phyloP scores from a whole-genome alignment of 228 moss, liverwort and hornwort genomes.

The Sphagnum magellanicum region DNA sequence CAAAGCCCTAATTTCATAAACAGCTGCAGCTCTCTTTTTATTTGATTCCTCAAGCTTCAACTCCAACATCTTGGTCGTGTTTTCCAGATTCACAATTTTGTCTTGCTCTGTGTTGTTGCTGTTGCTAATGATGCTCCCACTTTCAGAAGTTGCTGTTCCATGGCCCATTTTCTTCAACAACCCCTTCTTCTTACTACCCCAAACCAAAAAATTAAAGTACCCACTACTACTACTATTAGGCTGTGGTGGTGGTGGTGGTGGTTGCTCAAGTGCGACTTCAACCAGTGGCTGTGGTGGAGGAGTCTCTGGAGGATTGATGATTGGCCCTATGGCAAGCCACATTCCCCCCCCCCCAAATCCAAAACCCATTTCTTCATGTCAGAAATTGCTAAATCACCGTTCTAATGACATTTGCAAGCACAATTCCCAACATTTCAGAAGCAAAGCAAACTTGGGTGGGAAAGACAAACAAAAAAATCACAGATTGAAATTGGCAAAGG shows the following conservation, averaged over 20 bases:
- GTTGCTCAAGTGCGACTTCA: conserved; percentile 12
- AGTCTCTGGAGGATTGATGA: conserved; percentile 15
- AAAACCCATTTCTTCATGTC: neutral
- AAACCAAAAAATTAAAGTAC: conserved; percentile 20
- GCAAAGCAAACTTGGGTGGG: too few relatives aligned
- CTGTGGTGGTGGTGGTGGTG: conserved; percentile 7
- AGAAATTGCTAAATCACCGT: neutral
- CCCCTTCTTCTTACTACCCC: conserved; percentile 26
- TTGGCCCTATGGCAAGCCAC: conserved; percentile 13
- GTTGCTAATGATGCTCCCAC: neutral
- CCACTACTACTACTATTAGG: conserved; percentile 1
- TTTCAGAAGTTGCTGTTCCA: conserved; percentile 17
- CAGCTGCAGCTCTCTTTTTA: conserved; percentile 19
- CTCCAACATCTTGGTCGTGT: conserved; percentile 27
- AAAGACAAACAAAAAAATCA: too few relatives aligned
- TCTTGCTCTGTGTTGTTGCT: conserved; percentile 18
- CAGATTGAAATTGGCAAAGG: too few relatives aligned
- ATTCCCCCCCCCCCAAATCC: neutral
- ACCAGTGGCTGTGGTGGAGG: conserved; percentile 11
- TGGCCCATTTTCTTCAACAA: conserved; percentile 2
- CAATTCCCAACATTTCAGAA: too few relatives aligned
- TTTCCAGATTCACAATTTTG: conserved; percentile 28
- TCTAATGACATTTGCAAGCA: neutral
- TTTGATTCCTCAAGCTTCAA: conserved; percentile 31
- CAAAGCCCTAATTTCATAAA: conserved; percentile 19